Percentiles rank a stretch among this genome's conserved stretches.
phyloP scores from a whole-genome alignment of 192 early-diverging fungal genomes.

The Mortierella antarctica region DNA sequence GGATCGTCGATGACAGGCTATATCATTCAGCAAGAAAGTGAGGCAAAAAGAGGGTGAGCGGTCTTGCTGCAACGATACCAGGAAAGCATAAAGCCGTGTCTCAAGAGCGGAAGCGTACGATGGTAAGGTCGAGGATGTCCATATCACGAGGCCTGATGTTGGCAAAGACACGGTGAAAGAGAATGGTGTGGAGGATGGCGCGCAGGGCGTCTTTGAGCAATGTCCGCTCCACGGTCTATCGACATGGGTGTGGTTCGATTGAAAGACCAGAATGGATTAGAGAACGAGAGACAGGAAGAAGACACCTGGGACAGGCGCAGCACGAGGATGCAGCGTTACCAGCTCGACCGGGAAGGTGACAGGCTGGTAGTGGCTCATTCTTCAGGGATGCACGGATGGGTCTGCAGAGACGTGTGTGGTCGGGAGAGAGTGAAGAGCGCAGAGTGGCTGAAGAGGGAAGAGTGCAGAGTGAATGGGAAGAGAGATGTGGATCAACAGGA shows the following conservation, averaged over 20 bases:
- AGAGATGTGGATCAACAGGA: not conserved
- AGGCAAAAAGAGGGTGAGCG: not conserved
- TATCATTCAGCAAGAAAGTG: not conserved
- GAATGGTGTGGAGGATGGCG: slow-evolving; percentile 67
- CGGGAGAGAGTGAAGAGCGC: not conserved
- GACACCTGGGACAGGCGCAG: not conserved
- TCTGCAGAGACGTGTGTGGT: not conserved
- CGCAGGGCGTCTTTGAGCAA: slow-evolving; percentile 34
- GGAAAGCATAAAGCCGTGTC: not conserved
- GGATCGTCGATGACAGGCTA: slow-evolving; percentile 66
- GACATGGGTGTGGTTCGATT: not conserved
- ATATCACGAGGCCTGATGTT: slow-evolving; percentile 66
- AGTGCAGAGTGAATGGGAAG: not conserved
- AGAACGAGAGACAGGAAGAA: not conserved
- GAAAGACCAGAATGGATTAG: not conserved
- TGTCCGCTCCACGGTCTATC: slow-evolving; percentile 41
- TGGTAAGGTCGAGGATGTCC: slow-evolving; percentile 63
- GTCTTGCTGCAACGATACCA: not conserved
- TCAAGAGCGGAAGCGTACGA: slow-evolving; percentile 46
- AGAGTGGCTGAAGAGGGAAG: not conserved
- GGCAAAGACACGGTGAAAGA: slow-evolving; percentile 68
- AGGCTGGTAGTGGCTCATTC: slow-evolving; percentile 46
- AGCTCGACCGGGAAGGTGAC: slow-evolving; percentile 50
- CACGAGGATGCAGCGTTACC: slow-evolving; percentile 13
- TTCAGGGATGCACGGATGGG: not conserved